Percentiles rank a stretch among this genome's conserved stretches.
phyloP scores from a whole-genome alignment of 2,329 filamentous ascomycete genomes.

The Ascochyta clinopodiicola region DNA sequence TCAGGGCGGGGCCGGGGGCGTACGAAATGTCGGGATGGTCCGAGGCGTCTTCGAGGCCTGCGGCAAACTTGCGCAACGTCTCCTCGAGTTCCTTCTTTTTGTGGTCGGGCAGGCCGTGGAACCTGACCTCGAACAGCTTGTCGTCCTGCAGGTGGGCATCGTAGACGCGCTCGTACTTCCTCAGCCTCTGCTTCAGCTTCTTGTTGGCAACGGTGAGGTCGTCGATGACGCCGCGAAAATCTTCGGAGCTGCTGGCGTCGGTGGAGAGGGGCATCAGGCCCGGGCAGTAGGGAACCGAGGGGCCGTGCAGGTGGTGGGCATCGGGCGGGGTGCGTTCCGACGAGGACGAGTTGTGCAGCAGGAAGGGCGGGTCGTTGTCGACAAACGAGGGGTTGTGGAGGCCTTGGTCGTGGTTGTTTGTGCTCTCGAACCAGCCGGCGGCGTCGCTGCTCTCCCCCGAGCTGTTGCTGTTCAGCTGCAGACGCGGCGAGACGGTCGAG shows the following conservation, averaged over 20 bases:
- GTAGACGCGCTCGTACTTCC: constrained; percentile 71
- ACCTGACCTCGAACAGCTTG: constrained; percentile 81
- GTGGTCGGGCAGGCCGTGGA: constrained; percentile 73
- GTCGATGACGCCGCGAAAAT: constrained; percentile 83
- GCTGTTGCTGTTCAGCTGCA: constrained; percentile 47
- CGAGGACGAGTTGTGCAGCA: constrained; percentile 55
- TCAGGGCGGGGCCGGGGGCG: constrained; percentile 55
- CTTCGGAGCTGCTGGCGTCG: constrained; percentile 69
- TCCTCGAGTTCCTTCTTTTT: constrained; percentile 81
- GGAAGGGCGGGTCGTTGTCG: constrained; percentile 55
- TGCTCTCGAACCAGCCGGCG: constrained; percentile 60
- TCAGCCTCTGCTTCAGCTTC: constrained; percentile 74
- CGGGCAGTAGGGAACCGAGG: constrained; percentile 36
- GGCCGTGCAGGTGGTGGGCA: constrained; percentile 21
- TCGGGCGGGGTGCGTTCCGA: constrained; percentile 51
- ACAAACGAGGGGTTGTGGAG: constrained; percentile 45
- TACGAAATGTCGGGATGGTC: constrained; percentile 37
- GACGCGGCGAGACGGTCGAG: constrained; percentile 48
- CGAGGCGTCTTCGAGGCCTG: constrained; percentile 60
- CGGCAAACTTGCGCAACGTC: constrained; percentile 73
- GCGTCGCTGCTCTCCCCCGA: constrained; percentile 60
- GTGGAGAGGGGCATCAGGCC: constrained; percentile 51
- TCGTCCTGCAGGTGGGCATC: constrained; percentile 73
- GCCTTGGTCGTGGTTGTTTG: constrained; percentile 59
- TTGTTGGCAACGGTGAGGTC: constrained; percentile 87